phyloP scores from a whole-genome alignment of 768 basidiomycete genomes.

The Boletus sp. region DNA sequence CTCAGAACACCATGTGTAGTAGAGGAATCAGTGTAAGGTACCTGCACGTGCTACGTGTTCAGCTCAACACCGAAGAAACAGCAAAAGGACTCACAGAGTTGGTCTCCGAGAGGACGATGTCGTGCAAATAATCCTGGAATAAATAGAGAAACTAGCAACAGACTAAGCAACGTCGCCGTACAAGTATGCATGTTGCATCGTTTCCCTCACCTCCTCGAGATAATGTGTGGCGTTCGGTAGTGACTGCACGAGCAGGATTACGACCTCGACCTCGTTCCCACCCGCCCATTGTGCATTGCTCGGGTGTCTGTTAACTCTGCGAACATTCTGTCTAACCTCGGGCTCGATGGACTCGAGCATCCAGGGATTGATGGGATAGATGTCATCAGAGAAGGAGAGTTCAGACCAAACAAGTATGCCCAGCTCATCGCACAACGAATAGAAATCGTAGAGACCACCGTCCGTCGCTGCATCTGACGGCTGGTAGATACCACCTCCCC shows the following conservation, averaged over 20 bases:
- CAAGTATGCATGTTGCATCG: neutral
- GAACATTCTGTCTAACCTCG: constrained; percentile 49
- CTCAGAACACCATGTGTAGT: constrained; percentile 58
- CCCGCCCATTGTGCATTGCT: constrained; percentile 61
- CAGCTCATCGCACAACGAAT: constrained; percentile 56
- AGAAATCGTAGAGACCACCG: constrained; percentile 54
- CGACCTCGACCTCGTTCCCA: constrained; percentile 46
- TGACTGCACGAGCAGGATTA: constrained; percentile 21
- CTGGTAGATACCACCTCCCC: constrained; percentile 58
- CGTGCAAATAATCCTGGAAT: constrained; percentile 52
- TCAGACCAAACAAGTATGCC: constrained; percentile 64
- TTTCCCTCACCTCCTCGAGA: constrained; percentile 43
- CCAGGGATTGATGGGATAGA: constrained; percentile 56
- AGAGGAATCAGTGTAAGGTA: constrained; percentile 60
- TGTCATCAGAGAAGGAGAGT: constrained; percentile 41
- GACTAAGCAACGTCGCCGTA: neutral
- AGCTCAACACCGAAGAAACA: neutral
- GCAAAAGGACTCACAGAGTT: constrained; percentile 38
- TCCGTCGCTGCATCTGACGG: constrained; percentile 40
- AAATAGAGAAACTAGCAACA: constrained; percentile 43
- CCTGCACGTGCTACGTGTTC: constrained; percentile 26
- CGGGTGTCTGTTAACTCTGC: constrained; percentile 54
- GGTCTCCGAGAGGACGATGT: constrained; percentile 45
- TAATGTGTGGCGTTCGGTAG: constrained; percentile 1
- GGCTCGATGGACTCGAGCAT: constrained; percentile 50